Evolutionary conservation across 768 basidiomycete species (phyloP), one percentile per base, ranked within the genome.

Genomic region (Mycena maculata): DNA sequence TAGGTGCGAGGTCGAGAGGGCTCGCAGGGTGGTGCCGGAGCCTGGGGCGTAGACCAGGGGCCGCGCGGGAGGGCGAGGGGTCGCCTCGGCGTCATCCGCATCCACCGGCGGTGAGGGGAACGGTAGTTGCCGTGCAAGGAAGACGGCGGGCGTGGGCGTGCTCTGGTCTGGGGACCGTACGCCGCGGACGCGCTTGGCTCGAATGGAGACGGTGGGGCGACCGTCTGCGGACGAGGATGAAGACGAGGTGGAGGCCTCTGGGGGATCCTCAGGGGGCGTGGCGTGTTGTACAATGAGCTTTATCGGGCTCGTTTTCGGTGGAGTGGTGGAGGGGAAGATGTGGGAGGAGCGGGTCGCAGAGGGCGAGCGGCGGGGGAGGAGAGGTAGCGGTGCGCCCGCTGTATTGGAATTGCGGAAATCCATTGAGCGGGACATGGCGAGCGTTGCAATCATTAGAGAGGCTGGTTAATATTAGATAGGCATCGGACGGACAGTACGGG

Each of bases 331-430:
- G 30, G 75, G 10, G 65, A 60, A 63, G 60, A 57, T 69, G 67
- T 64, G 60, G 59, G 73, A 25, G 66, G 77, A 50, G 70, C 76
- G 77, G 71, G 71, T 70, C 70, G 67, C 69, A 36, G 73, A 76
- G 55, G 77, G 75, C 6, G 80, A 73, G 52, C 90, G 81, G 58
- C 89, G 85, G 39, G 92, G 89, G 57, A 92, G 82, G 55, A 85
- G 80, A 18, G 90, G 90, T n/a, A 91, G 84, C 60, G 90, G 85
- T 10, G 80, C 80, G 3, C 86, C 84, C 33, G 91, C 88, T 31
- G 82, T 77, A 76, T 89, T 92, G 44, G 87, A 79, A 63, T 79
- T 78, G 79, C 50, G 81, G 72, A 66, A 78, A 65, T 81, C 75
- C 67, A 77, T 76, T 11, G 75, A 62, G 44, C 80, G 76, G 54